Evolutionary conservation across 306 rosid species (phyloP).

Genomic region (Cyamopsis tetragonoloba): DNA sequence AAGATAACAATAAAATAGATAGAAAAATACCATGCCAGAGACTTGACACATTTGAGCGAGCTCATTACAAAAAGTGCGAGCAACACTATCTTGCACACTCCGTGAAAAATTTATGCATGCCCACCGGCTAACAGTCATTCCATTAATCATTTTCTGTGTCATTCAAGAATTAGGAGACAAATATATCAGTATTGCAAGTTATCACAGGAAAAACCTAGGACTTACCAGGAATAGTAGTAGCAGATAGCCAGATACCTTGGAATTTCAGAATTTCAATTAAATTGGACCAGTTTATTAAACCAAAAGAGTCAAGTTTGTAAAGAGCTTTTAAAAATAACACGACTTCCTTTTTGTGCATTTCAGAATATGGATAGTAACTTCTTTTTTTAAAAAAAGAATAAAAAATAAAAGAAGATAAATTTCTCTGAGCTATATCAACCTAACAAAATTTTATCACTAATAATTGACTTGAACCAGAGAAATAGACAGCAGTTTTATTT

Average conservation of each 20-base stretch:
- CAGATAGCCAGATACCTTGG: background rate
- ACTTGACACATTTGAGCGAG: conserved; percentile 96
- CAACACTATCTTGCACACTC: conserved; percentile 81
- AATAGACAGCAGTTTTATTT: background rate
- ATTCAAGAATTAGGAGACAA: conserved; percentile 14
- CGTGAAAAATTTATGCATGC: conserved; percentile 90
- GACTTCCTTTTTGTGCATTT: background rate
- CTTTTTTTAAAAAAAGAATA: too few species aligned
- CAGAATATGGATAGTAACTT: background rate
- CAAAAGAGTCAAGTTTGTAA: background rate
- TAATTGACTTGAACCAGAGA: background rate
- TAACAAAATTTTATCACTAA: background rate
- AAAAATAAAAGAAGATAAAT: background rate
- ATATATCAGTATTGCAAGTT: conserved; percentile 18
- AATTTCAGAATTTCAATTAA: conserved; percentile 4
- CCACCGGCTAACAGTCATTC: conserved; percentile 93
- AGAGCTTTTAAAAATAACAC: background rate
- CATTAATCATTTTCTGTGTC: conserved; percentile 89
- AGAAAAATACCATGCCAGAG: conserved; percentile 75
- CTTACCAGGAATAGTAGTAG: background rate
- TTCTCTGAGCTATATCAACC: background rate
- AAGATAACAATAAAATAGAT: background rate
- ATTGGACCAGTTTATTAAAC: background rate
- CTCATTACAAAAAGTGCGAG: conserved; percentile 80
- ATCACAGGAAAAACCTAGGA: background rate